Conservation (phyloP, 2,329 filamentous ascomycete genomes). For the Myriosclerotinia curreyana region DNA sequence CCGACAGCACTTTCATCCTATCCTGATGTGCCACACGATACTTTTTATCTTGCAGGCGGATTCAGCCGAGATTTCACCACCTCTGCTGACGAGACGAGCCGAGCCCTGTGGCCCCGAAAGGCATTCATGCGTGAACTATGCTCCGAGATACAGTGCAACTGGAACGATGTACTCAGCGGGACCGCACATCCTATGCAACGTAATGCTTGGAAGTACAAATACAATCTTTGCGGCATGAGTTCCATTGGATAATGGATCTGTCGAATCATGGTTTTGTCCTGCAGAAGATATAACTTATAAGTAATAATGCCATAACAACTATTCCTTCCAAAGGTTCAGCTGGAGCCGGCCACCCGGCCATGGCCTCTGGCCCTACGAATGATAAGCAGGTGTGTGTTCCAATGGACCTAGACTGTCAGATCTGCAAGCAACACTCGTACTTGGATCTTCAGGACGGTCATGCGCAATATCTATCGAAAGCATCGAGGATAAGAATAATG, state of each 20-base stretch:
- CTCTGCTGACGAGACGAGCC: conserved; percentile 16
- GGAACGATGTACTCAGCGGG: conserved; percentile 12
- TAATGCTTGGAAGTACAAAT: conserved; percentile 16
- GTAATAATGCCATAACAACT: conserved; percentile 9
- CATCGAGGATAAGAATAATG: background rate
- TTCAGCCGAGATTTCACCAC: conserved; percentile 4
- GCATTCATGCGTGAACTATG: conserved; percentile 8
- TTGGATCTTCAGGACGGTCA: conserved; percentile 21
- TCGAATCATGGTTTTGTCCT: background rate
- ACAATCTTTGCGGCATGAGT: background rate
- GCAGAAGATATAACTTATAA: conserved; percentile 9
- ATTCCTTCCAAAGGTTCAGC: conserved; percentile 11
- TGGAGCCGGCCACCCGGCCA: conserved; percentile 16
- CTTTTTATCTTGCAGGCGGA: conserved; percentile 19
- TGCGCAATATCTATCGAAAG: conserved; percentile 18
- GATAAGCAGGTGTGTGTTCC: conserved; percentile 10
- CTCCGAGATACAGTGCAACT: conserved; percentile 7
- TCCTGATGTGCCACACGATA: conserved; percentile 34
- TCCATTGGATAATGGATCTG: conserved; percentile 7
- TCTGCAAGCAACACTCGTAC: conserved; percentile 16
- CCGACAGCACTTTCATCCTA: conserved; percentile 27
- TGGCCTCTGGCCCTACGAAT: conserved; percentile 1
- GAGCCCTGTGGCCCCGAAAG: conserved; percentile 1
- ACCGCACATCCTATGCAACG: conserved; percentile 16
- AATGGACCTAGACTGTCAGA: conserved; percentile 8